phyloP scores from a whole-genome alignment of 345 rosid genomes.

The Eucalyptus lansdowneana region DNA sequence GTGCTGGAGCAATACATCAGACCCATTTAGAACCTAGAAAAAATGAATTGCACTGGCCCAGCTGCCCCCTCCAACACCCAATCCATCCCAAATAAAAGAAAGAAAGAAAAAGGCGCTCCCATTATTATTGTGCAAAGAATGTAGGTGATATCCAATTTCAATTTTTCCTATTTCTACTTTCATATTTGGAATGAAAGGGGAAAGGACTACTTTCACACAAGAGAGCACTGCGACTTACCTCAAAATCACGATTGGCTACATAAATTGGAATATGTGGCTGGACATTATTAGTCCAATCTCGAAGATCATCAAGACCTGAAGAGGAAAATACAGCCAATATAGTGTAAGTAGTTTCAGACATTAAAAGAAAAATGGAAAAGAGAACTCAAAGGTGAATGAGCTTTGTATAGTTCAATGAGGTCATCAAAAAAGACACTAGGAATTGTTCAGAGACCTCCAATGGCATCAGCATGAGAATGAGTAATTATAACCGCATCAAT shows the following conservation, averaged over 20 bases:
- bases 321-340: background rate
- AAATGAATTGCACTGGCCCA: background rate
- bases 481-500: slow-evolving; percentile 95
- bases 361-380: background rate
- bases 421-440: background rate
- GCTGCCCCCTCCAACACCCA: background rate
- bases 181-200: background rate
- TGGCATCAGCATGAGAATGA: slow-evolving; percentile 98
- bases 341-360: background rate
- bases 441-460: slow-evolving; percentile 87
- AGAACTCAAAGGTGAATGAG: background rate
- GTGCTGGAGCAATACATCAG: background rate
- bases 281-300: slow-evolving; percentile 95
- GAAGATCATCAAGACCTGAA: slow-evolving; percentile 90
- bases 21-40: background rate
- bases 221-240: slow-evolving; percentile 17
- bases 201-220: background rate
- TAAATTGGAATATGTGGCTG: slow-evolving; percentile 74
- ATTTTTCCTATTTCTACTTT: background rate
- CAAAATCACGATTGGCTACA: slow-evolving; percentile 71
- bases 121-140: background rate
- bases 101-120: background rate
- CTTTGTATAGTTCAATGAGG: background rate
- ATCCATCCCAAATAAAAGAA: background rate
- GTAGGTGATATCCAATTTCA: background rate